Percentiles rank a stretch among this genome's conserved stretches.
These are phyloP conservation scores for Hemerocallis citrina DNA, from an alignment of 106 monocot species.

Conservation along the genomic window DNA sequence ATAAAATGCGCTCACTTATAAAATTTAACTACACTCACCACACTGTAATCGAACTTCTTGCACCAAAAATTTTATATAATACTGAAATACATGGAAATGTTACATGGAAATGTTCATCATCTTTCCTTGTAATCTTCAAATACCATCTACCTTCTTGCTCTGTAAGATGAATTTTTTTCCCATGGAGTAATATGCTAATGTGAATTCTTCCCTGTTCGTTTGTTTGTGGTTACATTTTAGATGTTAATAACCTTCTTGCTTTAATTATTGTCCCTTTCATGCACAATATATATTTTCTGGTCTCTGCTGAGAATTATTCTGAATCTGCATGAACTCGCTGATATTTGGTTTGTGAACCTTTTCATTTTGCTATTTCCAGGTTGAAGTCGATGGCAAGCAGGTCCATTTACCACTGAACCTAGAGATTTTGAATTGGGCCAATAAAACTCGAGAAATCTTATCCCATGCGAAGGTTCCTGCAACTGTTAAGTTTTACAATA, in stretches of 20 bases:
- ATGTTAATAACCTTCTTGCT: not conserved
- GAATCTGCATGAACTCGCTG: not conserved
- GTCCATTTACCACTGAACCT: constrained; percentile 76
- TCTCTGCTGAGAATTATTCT: not conserved
- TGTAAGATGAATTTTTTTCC: too few species aligned
- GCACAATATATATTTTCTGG: not conserved
- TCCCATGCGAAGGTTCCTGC: constrained; percentile 71
- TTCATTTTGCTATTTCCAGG: constrained; percentile 36
- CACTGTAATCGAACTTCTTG: not conserved
- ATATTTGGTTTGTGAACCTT: not conserved
- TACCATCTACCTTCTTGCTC: too few species aligned
- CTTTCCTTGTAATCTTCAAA: not conserved
- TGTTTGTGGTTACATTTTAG: too few species aligned
- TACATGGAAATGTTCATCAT: too few species aligned
- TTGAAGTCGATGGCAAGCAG: constrained; percentile 49
- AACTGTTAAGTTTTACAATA: constrained; percentile 82
- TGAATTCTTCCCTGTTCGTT: not conserved
- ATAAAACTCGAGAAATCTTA: constrained; percentile 68
- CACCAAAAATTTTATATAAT: too few species aligned
- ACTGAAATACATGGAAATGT: too few species aligned
- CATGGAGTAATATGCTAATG: too few species aligned
- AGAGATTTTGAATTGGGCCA: constrained; percentile 85
- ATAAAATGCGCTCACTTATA: not conserved
- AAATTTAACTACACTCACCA: not conserved
- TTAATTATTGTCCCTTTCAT: not conserved